phyloP scores from a whole-genome alignment of 805 yeast genomes.

The Wickerhamiella sorbophila region DNA sequence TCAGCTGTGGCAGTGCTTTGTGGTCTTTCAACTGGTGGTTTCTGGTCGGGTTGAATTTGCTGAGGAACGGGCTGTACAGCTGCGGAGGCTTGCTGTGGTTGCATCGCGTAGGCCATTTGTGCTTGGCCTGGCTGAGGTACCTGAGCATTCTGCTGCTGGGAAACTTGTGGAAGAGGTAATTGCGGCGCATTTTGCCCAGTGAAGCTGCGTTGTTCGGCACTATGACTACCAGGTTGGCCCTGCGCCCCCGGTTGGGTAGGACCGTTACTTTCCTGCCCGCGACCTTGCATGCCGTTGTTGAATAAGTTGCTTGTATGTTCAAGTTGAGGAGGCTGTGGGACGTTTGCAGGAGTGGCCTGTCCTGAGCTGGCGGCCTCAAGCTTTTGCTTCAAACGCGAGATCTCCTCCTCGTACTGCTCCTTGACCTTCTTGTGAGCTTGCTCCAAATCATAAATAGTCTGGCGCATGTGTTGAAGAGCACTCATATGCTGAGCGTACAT shows the following conservation, averaged over 20 bases:
- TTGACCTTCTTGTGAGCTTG: constrained; percentile 89
- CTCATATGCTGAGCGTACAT: constrained; percentile 69
- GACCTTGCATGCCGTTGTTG: too few species aligned
- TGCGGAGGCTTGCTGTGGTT: background rate
- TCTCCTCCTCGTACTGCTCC: constrained; percentile 91
- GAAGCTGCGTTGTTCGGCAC: background rate
- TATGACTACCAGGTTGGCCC: background rate
- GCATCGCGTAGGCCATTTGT: constrained; percentile 3
- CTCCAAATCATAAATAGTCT: constrained; percentile 86
- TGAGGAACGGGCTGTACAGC: too few species aligned
- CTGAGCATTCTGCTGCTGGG: constrained; percentile 18
- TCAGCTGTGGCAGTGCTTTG: constrained; percentile 8
- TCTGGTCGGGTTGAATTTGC: background rate
- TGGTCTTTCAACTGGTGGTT: constrained; percentile 12
- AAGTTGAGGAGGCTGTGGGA: constrained; percentile 9
- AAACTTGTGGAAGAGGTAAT: constrained; percentile 8
- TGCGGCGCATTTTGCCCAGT: constrained; percentile 5
- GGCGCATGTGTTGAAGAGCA: constrained; percentile 87
- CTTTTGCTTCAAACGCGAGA: constrained; percentile 69
- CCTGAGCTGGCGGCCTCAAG: constrained; percentile 34
- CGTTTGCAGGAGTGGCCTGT: constrained; percentile 11
- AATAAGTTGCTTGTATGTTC: constrained; percentile 11
- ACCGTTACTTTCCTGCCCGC: too few species aligned
- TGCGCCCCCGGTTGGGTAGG: background rate
- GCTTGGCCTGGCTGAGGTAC: constrained; percentile 17